Percentiles rank a stretch among this genome's conserved stretches.
These are phyloP conservation scores for Fimicolochytrium jonesii DNA, from an alignment of 192 early-diverging fungal genomes.

Conservation along the genomic window DNA sequence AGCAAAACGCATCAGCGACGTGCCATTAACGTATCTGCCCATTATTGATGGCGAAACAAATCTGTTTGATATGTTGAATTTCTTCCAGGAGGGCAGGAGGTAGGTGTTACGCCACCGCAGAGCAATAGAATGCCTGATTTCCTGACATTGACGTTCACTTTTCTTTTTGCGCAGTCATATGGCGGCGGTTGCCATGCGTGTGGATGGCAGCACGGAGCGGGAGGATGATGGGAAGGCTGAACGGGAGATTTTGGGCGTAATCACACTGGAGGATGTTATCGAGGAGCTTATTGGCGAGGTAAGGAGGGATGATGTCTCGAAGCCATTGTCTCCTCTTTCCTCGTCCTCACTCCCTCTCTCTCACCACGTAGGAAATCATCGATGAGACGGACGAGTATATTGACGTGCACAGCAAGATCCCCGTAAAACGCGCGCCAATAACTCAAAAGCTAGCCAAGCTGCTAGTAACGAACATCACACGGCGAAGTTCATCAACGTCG, in stretches of 20 bases:
- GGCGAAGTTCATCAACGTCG: neutral
- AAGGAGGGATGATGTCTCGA: no score
- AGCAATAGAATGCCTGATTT: no score
- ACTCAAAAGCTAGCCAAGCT: slow-evolving; percentile 17
- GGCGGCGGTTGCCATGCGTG: slow-evolving; percentile 39
- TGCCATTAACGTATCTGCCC: slow-evolving; percentile 39
- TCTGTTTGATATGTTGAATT: slow-evolving; percentile 50
- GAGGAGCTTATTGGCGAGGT: slow-evolving; percentile 52
- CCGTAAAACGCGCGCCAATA: slow-evolving; percentile 29
- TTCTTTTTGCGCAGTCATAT: slow-evolving; percentile 33
- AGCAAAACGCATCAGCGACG: slow-evolving; percentile 26
- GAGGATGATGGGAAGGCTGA: slow-evolving; percentile 5
- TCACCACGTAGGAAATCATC: slow-evolving; percentile 39
- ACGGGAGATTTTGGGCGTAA: slow-evolving; percentile 37
- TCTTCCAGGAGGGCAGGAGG: slow-evolving; percentile 46
- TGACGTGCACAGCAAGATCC: slow-evolving; percentile 41
- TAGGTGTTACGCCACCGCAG: no score
- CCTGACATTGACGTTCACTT: no score
- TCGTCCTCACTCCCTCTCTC: neutral
- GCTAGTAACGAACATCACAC: slow-evolving; percentile 10
- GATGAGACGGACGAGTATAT: slow-evolving; percentile 55
- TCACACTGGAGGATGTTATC: slow-evolving; percentile 54
- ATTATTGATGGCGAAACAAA: slow-evolving; percentile 37
- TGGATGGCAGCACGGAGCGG: neutral
- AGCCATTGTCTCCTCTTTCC: neutral